Evolutionary conservation across 139 green algal genomes (phyloP).

Genomic region (Picochlorum sp.): DNA sequence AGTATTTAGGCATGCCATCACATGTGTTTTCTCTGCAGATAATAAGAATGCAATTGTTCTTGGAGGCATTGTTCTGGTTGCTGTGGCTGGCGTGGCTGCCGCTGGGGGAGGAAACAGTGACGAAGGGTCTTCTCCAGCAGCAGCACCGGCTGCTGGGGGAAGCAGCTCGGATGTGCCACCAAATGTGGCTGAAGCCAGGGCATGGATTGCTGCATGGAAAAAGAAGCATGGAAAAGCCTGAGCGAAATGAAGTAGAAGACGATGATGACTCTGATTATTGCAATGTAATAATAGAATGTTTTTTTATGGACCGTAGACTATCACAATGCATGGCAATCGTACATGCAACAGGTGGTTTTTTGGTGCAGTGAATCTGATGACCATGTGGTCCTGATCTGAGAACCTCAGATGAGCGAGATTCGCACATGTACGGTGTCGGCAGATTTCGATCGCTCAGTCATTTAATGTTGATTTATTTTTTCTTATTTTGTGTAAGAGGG

Average conservation of each 20-base stretch:
- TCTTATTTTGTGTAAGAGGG: too few species aligned
- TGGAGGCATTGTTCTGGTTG: conserved; percentile 14
- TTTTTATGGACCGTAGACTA: too few species aligned
- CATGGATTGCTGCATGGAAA: conserved; percentile 40
- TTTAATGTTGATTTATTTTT: too few species aligned
- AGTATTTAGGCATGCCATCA: not conserved
- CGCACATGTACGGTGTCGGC: too few species aligned
- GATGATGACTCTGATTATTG: too few species aligned
- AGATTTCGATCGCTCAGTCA: too few species aligned
- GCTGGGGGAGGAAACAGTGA: not conserved
- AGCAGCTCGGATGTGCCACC: conserved; percentile 17
- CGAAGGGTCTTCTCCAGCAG: not conserved
- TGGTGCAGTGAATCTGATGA: too few species aligned
- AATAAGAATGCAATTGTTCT: conserved; percentile 19
- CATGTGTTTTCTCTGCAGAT: conserved; percentile 8
- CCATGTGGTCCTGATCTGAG: too few species aligned
- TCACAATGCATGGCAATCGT: too few species aligned
- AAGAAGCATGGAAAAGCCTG: conserved; percentile 24
- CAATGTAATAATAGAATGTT: too few species aligned
- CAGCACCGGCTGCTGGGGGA: not conserved
- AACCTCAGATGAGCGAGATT: too few species aligned
- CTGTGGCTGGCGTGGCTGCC: conserved; percentile 13
- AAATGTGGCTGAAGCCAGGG: conserved; percentile 38
- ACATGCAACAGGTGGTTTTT: too few species aligned
- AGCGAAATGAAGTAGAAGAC: not conserved